These are phyloP conservation scores for Tulasnella sp. DNA, from an alignment of 768 basidiomycete species.

Conservation along the genomic window DNA sequence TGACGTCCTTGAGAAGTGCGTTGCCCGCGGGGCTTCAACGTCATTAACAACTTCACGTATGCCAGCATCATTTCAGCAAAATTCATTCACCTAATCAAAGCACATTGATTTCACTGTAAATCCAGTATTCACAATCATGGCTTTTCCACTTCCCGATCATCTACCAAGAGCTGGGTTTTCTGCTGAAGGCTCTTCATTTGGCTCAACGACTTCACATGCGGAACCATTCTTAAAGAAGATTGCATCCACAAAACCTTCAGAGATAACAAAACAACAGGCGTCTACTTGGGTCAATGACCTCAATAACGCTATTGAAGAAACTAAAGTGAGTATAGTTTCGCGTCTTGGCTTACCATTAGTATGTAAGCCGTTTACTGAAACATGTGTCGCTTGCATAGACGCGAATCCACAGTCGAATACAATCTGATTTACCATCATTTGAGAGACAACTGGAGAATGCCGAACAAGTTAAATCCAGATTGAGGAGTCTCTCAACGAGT, in stretches of 20 bases:
- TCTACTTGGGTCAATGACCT: conserved; percentile 61
- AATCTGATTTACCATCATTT: conserved; percentile 48
- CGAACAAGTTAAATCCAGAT: conserved; percentile 48
- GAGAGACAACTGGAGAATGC: conserved; percentile 50
- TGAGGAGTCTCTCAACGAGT: conserved; percentile 37
- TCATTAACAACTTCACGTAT: too few species aligned
- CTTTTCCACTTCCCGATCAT: conserved; percentile 60
- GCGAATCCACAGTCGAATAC: conserved; percentile 60
- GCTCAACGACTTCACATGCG: conserved; percentile 13
- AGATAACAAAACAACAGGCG: conserved; percentile 47
- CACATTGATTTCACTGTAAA: too few species aligned
- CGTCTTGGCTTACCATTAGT: conserved; percentile 2
- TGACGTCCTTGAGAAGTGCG: too few species aligned
- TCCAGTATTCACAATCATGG: conserved; percentile 46
- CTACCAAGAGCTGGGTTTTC: conserved; percentile 49
- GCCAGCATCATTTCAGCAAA: too few species aligned
- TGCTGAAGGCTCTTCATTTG: conserved; percentile 31
- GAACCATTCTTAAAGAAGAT: conserved; percentile 45
- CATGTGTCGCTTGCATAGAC: conserved; percentile 32
- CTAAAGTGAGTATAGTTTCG: conserved; percentile 41
- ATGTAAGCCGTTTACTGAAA: conserved; percentile 18
- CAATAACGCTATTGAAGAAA: conserved; percentile 52
- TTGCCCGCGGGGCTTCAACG: too few species aligned
- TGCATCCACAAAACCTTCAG: conserved; percentile 44
- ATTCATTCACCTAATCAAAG: too few species aligned